These are phyloP conservation scores for Pythium insidiosum DNA, from an alignment of 352 stramenopile genomes.

Conservation along the genomic window DNA sequence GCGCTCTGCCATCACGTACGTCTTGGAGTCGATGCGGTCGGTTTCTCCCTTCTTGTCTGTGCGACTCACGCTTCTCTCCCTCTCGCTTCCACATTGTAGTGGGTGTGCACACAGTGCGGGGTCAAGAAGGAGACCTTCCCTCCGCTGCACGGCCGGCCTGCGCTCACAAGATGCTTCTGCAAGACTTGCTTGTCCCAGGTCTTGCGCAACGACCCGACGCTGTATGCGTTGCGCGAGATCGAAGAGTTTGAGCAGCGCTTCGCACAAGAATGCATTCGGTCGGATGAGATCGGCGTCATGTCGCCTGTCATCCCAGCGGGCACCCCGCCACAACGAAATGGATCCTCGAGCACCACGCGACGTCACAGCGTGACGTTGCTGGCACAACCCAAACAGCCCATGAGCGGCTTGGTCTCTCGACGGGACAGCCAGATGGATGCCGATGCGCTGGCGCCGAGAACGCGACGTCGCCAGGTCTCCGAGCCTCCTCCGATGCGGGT, in stretches of 20 bases:
- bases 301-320: no score
- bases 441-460: background rate
- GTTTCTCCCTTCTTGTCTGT: background rate
- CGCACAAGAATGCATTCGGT: constrained; percentile 7
- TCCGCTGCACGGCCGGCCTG: constrained; percentile 7
- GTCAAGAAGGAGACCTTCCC: constrained; percentile 36
- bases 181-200: constrained; percentile 44
- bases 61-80: no score
- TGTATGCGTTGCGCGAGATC: constrained; percentile 37
- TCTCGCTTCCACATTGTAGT: no score
- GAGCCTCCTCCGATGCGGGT: constrained; percentile 1
- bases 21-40: background rate
- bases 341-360: no score
- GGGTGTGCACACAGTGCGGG: constrained; percentile 36
- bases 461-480: constrained; percentile 8
- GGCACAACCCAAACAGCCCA: no score
- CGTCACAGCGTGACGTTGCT: no score
- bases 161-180: constrained; percentile 45
- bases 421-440: no score
- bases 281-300: constrained; percentile 9
- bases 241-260: constrained; percentile 18
- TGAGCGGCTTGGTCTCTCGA: no score
- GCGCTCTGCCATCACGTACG: constrained; percentile 34
- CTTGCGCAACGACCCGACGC: constrained; percentile 34
- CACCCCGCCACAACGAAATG: no score